Evolutionary conservation across 495 filamentous ascomycete genomes (phyloP).

Genomic region (Podospora pseudocomata): DNA sequence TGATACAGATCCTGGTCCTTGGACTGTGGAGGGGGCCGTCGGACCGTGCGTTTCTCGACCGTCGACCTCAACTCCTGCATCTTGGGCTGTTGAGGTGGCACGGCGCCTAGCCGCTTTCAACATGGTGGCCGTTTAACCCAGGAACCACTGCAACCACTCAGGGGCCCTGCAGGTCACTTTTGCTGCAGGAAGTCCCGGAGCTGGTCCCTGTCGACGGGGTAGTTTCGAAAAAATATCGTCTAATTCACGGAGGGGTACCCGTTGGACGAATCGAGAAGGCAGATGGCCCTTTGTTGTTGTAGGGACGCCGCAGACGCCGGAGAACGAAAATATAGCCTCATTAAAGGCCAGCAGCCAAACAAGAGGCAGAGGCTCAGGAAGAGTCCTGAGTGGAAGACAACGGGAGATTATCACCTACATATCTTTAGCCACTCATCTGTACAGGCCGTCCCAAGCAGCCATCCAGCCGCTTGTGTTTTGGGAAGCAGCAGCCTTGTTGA

Average conservation of each 20-base stretch:
- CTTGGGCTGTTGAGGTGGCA: constrained; percentile 3
- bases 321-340: constrained; percentile 21
- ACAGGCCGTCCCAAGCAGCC: neutral
- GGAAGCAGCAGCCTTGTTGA: neutral
- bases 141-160: constrained; percentile 14
- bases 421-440: constrained; percentile 16
- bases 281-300: constrained; percentile 18
- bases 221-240: constrained; percentile 32
- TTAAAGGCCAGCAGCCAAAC: constrained; percentile 19
- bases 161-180: constrained; percentile 3
- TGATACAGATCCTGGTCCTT: constrained; percentile 45
- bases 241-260: constrained; percentile 27
- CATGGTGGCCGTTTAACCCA: constrained; percentile 27
- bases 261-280: constrained; percentile 31
- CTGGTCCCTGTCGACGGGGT: constrained; percentile 13
- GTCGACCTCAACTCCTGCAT: constrained; percentile 25
- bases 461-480: neutral
- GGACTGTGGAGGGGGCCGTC: constrained; percentile 32
- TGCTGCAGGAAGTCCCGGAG: constrained; percentile 6
- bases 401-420: constrained; percentile 32
- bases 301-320: constrained; percentile 12
- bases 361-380: constrained; percentile 15
- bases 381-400: constrained; percentile 20
- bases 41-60: constrained; percentile 35
- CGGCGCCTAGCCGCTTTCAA: constrained; percentile 30